A percentile compares a stretch with the other conserved stretches of the same genome.
phyloP scores from a whole-genome alignment of 2,329 filamentous ascomycete species.

The Aspergillus melleus region DNA sequence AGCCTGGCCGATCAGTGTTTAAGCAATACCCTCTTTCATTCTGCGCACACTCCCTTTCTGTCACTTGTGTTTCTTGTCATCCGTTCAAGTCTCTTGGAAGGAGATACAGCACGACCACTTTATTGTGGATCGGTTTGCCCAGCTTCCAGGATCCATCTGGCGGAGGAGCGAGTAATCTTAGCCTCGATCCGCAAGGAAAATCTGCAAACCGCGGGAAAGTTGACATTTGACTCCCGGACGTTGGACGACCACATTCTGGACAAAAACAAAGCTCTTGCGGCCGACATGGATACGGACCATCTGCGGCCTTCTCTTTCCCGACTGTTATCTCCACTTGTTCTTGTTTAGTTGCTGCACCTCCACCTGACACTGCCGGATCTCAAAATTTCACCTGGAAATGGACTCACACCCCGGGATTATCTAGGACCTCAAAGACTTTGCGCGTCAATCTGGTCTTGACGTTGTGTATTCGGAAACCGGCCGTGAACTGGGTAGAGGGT shows the following conservation, averaged over 20 bases:
- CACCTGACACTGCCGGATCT: conserved; percentile 17
- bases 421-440: conserved; percentile 99
- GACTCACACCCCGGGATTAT: conserved; percentile 77
- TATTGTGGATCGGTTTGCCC: background rate
- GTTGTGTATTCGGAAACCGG: conserved; percentile 97
- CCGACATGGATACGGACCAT: conserved; percentile 19
- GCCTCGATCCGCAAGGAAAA: background rate
- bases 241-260: conserved; percentile 8
- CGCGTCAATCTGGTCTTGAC: conserved; percentile 91
- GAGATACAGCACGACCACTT: background rate
- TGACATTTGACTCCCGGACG: background rate
- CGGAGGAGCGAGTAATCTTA: background rate
- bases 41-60: background rate
- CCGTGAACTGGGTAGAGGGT: conserved; percentile 92
- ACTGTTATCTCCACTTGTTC: background rate
- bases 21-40: background rate
- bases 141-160: background rate
- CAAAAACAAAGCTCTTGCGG: conserved; percentile 8
- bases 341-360: conserved; percentile 16
- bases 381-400: conserved; percentile 53
- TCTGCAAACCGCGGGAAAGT: background rate
- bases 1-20: conserved; percentile 16
- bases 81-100: background rate
- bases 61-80: background rate
- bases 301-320: conserved; percentile 1